phyloP scores from a whole-genome alignment of 805 yeast species.

The Candida awuae region DNA sequence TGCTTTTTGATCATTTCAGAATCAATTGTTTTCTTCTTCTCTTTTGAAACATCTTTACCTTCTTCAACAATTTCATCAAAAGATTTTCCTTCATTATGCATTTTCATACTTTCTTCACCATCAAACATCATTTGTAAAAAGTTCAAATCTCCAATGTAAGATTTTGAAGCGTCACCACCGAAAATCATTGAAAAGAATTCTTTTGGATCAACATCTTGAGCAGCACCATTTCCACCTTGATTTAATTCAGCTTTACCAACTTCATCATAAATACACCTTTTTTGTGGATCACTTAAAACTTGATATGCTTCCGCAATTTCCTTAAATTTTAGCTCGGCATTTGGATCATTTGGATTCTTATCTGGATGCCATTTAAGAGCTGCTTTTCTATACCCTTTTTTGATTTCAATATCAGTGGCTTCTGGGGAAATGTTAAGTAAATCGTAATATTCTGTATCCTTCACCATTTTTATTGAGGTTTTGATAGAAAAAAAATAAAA shows the following conservation, averaged over 20 bases:
- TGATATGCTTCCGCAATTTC: constrained; percentile 65
- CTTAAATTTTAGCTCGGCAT: constrained; percentile 66
- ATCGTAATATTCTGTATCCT: constrained; percentile 68
- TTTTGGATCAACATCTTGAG: constrained; percentile 60
- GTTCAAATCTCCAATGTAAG: constrained; percentile 83
- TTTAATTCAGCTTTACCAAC: constrained; percentile 56
- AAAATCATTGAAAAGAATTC: constrained; percentile 65
- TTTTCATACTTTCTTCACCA: too few relatives aligned
- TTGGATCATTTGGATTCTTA: constrained; percentile 68
- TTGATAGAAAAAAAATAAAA: too few relatives aligned
- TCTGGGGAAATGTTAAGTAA: constrained; percentile 47
- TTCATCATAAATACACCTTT: constrained; percentile 64
- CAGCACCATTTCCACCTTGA: constrained; percentile 42
- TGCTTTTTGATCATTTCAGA: constrained; percentile 25
- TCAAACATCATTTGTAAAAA: constrained; percentile 64
- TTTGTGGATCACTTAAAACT: constrained; percentile 56
- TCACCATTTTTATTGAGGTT: too few relatives aligned
- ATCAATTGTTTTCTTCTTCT: constrained; percentile 16
- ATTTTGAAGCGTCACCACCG: constrained; percentile 85
- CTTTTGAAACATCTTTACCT: constrained; percentile 35
- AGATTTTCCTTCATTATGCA: too few relatives aligned
- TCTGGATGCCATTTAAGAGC: constrained; percentile 77
- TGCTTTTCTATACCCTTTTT: constrained; percentile 71
- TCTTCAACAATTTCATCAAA: constrained; percentile 42
- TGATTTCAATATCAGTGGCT: constrained; percentile 61